Conservation (phyloP, 495 filamentous ascomycete species). For the Corynascus novoguineensis region DNA sequence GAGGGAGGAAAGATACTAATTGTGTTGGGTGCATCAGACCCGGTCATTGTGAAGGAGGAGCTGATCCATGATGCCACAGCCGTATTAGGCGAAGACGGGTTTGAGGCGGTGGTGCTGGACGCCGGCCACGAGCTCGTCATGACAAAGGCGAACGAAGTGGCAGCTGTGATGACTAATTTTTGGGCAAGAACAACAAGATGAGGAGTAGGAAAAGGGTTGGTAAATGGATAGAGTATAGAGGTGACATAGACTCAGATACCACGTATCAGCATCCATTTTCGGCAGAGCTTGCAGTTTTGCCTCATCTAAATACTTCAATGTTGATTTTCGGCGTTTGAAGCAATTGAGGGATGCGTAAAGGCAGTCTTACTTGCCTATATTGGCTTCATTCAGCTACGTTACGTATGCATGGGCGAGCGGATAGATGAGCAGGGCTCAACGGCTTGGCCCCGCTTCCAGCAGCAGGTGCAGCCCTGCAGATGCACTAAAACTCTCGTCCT, state of each 20-base stretch:
- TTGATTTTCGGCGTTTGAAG: too few species aligned
- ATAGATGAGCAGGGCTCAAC: not conserved
- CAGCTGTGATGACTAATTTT: conserved; percentile 34
- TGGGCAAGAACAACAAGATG: conserved; percentile 25
- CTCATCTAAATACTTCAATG: too few species aligned
- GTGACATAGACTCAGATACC: not conserved
- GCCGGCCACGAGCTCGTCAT: conserved; percentile 50
- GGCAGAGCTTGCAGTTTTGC: too few species aligned
- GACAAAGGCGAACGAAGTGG: conserved; percentile 36
- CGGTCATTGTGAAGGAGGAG: conserved; percentile 51
- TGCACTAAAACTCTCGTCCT: conserved; percentile 3
- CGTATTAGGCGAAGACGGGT: conserved; percentile 38
- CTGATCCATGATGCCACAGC: conserved; percentile 42
- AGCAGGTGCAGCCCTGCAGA: conserved; percentile 5
- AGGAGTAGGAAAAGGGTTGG: not conserved
- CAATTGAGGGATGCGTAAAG: too few species aligned
- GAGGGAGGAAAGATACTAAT: conserved; percentile 46
- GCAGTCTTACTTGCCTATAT: too few species aligned
- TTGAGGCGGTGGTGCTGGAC: conserved; percentile 44
- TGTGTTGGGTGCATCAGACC: conserved; percentile 49
- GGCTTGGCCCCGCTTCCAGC: not conserved
- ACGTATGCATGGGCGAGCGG: too few species aligned
- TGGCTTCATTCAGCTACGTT: too few species aligned
- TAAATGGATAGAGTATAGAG: not conserved
- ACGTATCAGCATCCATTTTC: not conserved